These are phyloP conservation scores for Pelargonium australe DNA, from an alignment of 441 rosid species.

Conservation along the genomic window DNA sequence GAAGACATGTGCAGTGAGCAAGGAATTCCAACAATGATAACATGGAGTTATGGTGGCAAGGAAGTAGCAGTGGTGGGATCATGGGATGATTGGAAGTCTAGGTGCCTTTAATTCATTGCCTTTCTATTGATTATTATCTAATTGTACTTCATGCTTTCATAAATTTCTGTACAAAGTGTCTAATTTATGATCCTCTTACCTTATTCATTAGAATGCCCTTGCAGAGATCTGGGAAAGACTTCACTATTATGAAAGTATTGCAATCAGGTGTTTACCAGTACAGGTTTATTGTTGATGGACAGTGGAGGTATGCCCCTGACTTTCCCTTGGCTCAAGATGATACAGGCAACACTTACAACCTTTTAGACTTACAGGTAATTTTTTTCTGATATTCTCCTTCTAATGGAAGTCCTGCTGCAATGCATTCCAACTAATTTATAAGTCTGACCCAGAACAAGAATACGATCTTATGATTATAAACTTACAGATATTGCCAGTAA, in stretches of 20 bases:
- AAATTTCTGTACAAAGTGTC: not conserved
- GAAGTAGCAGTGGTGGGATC: conserved; percentile 90
- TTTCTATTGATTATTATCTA: not conserved
- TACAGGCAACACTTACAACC: conserved; percentile 64
- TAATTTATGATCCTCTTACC: conserved; percentile 17
- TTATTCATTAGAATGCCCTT: conserved; percentile 58
- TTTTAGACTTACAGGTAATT: conserved; percentile 70
- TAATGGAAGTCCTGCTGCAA: conserved; percentile 1
- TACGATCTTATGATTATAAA: not conserved
- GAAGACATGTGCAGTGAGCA: conserved; percentile 62
- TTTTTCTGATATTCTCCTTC: not conserved
- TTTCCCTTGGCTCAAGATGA: conserved; percentile 77
- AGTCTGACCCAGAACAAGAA: conserved; percentile 4
- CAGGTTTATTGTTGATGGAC: conserved; percentile 87
- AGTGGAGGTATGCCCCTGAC: conserved; percentile 74
- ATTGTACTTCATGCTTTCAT: not conserved
- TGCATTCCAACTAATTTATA: not conserved
- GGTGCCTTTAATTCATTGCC: conserved; percentile 33
- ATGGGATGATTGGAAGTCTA: conserved; percentile 86
- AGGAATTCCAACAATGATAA: conserved; percentile 88
- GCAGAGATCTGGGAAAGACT: conserved; percentile 90
- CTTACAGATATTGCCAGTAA: not conserved
- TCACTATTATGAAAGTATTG: conserved; percentile 82
- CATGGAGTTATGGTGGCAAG: conserved; percentile 82
- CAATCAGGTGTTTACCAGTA: conserved; percentile 92